Evolutionary conservation across 148 eudicot species (phyloP), one percentile per base, ranked within the genome.

Genomic region (Camellia lanceoleosa): DNA sequence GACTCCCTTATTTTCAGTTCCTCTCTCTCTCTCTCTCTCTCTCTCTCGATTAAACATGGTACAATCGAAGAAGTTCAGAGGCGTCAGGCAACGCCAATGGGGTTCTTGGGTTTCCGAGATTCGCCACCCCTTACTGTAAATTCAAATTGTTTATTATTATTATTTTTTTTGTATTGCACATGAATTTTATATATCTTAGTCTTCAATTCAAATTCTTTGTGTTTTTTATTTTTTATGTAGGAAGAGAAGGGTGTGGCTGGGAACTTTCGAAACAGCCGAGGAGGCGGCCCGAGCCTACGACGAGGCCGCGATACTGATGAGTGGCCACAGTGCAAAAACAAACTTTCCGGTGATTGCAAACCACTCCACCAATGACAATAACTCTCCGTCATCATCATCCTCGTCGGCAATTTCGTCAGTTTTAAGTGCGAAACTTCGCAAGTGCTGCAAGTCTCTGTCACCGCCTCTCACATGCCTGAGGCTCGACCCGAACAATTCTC

Each of bases 51-150:
- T 30, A 20, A 16, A 46, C 20, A 89, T 89, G 92, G 90, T 87
- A 88, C 89, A 76, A 18, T 70, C 90, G n/a, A 87, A 83, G 85
- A 90, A 90, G 87, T 90, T 86, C 88, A 90, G 92, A 85, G 92
- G 92, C 9, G 92, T 90, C 85, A 83, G 90, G 88, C 92, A 90
- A 69, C 92, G 92, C 73, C 91, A 90, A 80, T 90, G 90, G 92
- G 92, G 92, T 71, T 90, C 92, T 66, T 90, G 92, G 92, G 92
- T 90, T 9, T 83, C 92, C 4, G 92, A 90, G 81, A 90, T 90
- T 75, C 92, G 92, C 77, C 92, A 90, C 69, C 92, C 92, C 49
- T 77, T 88, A 76, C 77, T 90, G 92, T 90, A 88, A n/a, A 58
- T 30, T 41, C 44, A 52, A 9, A 47, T 52, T 6, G 38, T 30